Evolutionary conservation across 345 rosid genomes (phyloP).

Genomic region (Aegle marmelos): DNA sequence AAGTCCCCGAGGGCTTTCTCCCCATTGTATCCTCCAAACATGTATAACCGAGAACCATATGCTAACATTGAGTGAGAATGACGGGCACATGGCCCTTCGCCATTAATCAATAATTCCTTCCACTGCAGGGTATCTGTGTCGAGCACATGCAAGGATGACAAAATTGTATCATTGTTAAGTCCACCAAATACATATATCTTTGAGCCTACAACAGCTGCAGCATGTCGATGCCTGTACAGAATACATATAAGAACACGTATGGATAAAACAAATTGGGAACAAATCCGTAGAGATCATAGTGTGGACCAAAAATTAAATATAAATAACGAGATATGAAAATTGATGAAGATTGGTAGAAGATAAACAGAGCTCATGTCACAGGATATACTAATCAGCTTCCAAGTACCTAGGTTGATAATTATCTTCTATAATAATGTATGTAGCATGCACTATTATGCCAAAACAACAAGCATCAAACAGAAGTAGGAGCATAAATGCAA

Average conservation of each 20-base stretch:
- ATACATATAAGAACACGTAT: conserved; percentile 9
- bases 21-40: conserved; percentile 83
- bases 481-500: conserved; percentile 4
- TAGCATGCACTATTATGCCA: neutral
- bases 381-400: neutral
- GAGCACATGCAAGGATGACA: conserved; percentile 56
- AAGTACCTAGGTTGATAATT: neutral
- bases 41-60: conserved; percentile 50
- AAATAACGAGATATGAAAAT: conserved; percentile 1
- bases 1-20: conserved; percentile 73
- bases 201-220: conserved; percentile 71
- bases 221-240: conserved; percentile 77
- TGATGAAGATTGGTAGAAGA: neutral
- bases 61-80: conserved; percentile 92
- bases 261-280: neutral
- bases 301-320: neutral
- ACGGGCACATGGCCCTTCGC: conserved; percentile 71
- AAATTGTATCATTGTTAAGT: conserved; percentile 47
- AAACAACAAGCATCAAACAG: neutral
- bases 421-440: neutral
- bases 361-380: neutral
- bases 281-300: neutral
- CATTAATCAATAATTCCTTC: conserved; percentile 53
- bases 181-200: conserved; percentile 80
- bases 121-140: conserved; percentile 54